phyloP scores from a whole-genome alignment of 1,284 basidiomycete species.

The Xerocomus amazonicus region DNA sequence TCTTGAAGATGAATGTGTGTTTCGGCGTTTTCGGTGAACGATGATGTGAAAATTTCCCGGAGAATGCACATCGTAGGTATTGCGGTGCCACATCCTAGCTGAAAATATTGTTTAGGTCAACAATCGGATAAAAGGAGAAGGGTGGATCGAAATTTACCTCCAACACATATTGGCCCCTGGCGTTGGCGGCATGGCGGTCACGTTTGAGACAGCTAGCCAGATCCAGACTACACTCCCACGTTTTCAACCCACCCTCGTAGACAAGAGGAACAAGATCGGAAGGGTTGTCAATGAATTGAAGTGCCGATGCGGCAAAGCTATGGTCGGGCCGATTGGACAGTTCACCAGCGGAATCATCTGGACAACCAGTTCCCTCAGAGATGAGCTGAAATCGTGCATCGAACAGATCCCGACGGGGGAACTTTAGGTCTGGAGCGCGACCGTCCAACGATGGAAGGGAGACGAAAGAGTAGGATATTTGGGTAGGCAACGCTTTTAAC shows the following conservation, averaged over 20 bases:
- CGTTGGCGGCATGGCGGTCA: constrained; percentile 17
- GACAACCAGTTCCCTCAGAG: constrained; percentile 40
- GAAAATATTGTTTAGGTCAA: neutral
- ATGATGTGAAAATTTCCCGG: constrained; percentile 51
- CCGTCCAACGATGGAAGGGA: constrained; percentile 36
- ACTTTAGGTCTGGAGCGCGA: constrained; percentile 29
- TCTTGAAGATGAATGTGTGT: constrained; percentile 86
- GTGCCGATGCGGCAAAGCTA: constrained; percentile 25
- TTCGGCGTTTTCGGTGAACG: constrained; percentile 20
- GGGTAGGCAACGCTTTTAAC: constrained; percentile 51
- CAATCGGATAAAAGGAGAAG: neutral
- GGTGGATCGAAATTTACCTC: constrained; percentile 47
- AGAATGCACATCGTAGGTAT: constrained; percentile 79
- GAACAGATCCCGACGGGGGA: constrained; percentile 84
- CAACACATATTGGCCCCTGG: constrained; percentile 51
- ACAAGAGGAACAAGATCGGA: constrained; percentile 90
- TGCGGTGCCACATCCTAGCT: constrained; percentile 91
- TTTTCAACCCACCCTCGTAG: constrained; percentile 96
- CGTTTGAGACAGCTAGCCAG: constrained; percentile 60
- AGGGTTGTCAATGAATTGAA: constrained; percentile 71
- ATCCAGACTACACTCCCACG: constrained; percentile 96
- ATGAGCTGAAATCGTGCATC: constrained; percentile 93
- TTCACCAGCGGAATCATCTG: constrained; percentile 16
- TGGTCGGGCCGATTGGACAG: constrained; percentile 8
- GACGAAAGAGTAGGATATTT: constrained; percentile 62